Evolutionary conservation across 805 yeast species (phyloP).

Genomic region (Metschnikowia corniflorae): DNA sequence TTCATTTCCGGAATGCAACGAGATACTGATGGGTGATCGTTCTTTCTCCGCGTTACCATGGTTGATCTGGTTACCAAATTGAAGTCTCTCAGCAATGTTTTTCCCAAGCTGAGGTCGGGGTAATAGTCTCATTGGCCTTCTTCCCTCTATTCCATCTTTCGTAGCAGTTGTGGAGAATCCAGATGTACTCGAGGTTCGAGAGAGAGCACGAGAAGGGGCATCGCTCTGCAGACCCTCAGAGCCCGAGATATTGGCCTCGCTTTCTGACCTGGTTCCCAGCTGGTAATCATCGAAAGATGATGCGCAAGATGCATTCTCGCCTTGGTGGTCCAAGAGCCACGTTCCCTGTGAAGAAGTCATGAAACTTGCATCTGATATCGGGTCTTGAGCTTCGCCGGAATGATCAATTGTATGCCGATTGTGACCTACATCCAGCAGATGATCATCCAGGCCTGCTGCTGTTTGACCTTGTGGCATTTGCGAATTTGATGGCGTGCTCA

Average conservation of each 20-base stretch:
- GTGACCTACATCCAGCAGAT: too few relatives aligned
- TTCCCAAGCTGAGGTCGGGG: conserved; percentile 35
- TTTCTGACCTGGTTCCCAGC: conserved; percentile 8
- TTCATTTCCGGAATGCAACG: too few relatives aligned
- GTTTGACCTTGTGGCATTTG: too few relatives aligned
- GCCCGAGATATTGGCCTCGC: conserved; percentile 8
- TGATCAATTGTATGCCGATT: neutral
- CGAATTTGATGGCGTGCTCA: neutral
- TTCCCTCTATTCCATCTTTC: conserved; percentile 71
- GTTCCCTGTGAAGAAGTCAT: neutral
- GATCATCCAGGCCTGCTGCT: neutral
- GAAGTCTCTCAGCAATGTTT: too few relatives aligned
- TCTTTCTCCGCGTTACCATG: too few relatives aligned
- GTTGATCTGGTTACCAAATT: too few relatives aligned
- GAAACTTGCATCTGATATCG: neutral
- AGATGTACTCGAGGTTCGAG: conserved; percentile 60
- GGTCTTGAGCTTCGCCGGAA: neutral
- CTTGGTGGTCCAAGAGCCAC: neutral
- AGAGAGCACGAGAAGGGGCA: conserved; percentile 50
- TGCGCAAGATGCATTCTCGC: conserved; percentile 21
- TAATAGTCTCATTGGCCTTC: conserved; percentile 45
- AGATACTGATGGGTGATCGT: too few relatives aligned
- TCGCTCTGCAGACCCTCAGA: conserved; percentile 14
- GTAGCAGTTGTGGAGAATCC: conserved; percentile 72
- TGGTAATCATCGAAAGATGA: conserved; percentile 28